These are phyloP conservation scores for Nakaseomyces glabratus DNA, from an alignment of 1,139 yeast species.

Conservation along the genomic window DNA sequence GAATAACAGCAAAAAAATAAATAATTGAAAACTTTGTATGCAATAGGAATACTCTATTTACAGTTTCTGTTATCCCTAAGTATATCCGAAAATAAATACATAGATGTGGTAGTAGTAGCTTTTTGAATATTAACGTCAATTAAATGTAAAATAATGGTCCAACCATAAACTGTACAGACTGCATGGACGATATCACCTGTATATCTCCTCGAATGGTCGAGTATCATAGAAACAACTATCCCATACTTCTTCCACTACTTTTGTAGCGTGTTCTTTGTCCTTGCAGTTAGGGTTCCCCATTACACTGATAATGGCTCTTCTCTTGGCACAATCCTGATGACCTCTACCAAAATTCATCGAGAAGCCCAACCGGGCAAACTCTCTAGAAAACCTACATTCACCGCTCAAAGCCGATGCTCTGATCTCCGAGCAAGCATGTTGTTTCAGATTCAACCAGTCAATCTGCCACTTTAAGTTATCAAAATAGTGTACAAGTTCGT, in stretches of 20 bases:
- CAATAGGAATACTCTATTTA: too few relatives aligned
- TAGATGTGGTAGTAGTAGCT: neutral
- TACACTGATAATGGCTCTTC: slow-evolving; percentile 82
- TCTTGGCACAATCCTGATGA: slow-evolving; percentile 80
- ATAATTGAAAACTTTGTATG: too few relatives aligned
- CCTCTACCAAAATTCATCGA: slow-evolving; percentile 43
- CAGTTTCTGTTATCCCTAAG: slow-evolving; percentile 1
- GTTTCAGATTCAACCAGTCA: slow-evolving; percentile 72
- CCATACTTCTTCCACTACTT: slow-evolving; percentile 80
- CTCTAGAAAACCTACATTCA: slow-evolving; percentile 86
- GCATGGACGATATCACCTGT: slow-evolving; percentile 29
- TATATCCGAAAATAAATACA: slow-evolving; percentile 1
- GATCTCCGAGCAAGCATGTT: slow-evolving; percentile 95
- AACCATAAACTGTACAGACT: too few relatives aligned
- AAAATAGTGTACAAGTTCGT: slow-evolving; percentile 88
- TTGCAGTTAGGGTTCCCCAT: slow-evolving; percentile 77
- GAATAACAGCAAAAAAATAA: too few relatives aligned
- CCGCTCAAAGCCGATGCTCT: slow-evolving; percentile 91
- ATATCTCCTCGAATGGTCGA: slow-evolving; percentile 88
- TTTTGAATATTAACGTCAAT: slow-evolving; percentile 2
- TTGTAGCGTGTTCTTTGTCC: slow-evolving; percentile 62
- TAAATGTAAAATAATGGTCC: too few relatives aligned
- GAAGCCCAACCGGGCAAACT: slow-evolving; percentile 47
- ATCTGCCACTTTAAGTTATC: slow-evolving; percentile 84
- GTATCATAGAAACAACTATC: slow-evolving; percentile 91